Conservation (phyloP, 257 asterid species). For the Nicotiana noctiflora region DNA sequence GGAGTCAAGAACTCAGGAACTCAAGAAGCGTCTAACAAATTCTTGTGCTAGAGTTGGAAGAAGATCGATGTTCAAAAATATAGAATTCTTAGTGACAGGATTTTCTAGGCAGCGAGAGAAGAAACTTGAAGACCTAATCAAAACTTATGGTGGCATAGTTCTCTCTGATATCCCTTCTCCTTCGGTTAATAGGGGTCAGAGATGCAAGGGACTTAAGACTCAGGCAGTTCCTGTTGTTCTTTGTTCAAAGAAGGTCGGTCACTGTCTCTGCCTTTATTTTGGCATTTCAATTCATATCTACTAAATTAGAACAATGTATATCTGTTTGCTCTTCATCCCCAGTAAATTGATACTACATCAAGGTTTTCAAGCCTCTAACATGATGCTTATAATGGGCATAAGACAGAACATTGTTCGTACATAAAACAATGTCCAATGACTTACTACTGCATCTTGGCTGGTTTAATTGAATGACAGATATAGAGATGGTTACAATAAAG, state of each 20-base stretch:
- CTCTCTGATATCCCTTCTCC: slow-evolving; percentile 56
- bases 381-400: not conserved
- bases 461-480: not conserved
- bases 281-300: not conserved
- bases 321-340: too few species aligned
- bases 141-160: slow-evolving; percentile 57
- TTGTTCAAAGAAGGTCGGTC: slow-evolving; percentile 62
- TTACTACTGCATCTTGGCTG: not conserved
- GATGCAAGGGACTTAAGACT: slow-evolving; percentile 30
- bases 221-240: slow-evolving; percentile 53
- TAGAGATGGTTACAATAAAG: not conserved
- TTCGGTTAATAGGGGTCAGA: slow-evolving; percentile 37
- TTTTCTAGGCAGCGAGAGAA: slow-evolving; percentile 53
- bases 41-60: slow-evolving; percentile 28
- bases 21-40: slow-evolving; percentile 22
- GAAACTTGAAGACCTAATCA: slow-evolving; percentile 56
- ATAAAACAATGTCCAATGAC: not conserved
- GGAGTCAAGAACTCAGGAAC: slow-evolving; percentile 35
- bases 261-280: slow-evolving; percentile 9
- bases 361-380: not conserved
- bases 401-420: not conserved
- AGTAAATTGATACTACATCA: too few species aligned
- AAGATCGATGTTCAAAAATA: slow-evolving; percentile 51
- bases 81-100: slow-evolving; percentile 77
- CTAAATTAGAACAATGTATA: too few species aligned